Conservation (phyloP, 352 stramenopile species). For the Phytopythium delawarense region DNA sequence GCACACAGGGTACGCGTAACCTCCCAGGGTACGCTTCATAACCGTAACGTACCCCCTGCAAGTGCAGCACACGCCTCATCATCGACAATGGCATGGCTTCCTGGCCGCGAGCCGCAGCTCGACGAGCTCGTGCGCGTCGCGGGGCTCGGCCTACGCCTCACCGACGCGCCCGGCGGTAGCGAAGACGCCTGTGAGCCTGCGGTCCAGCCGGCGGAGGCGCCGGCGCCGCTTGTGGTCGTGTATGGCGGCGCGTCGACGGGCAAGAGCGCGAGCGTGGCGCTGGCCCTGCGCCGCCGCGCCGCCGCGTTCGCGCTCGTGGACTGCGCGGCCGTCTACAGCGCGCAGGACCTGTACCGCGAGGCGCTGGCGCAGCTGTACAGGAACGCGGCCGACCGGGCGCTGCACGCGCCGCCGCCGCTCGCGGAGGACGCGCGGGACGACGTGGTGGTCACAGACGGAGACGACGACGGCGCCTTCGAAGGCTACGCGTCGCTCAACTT, state of each 20-base stretch:
- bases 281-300: slow-evolving; percentile 28
- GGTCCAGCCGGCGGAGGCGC: slow-evolving; percentile 21
- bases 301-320: slow-evolving; percentile 54
- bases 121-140: slow-evolving; percentile 39
- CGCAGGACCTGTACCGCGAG: slow-evolving; percentile 69
- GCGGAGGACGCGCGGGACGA: slow-evolving; percentile 11
- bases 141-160: slow-evolving; percentile 22
- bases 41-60: not conserved
- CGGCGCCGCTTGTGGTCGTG: slow-evolving; percentile 58
- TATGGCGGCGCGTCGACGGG: slow-evolving; percentile 75
- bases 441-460: slow-evolving; percentile 6
- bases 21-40: too few species aligned
- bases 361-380: slow-evolving; percentile 56
- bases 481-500: slow-evolving; percentile 64
- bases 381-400: slow-evolving; percentile 8
- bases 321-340: slow-evolving; percentile 61
- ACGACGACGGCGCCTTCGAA: slow-evolving; percentile 13
- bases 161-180: too few species aligned
- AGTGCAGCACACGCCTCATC: not conserved
- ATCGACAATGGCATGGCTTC: slow-evolving; percentile 22
- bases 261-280: slow-evolving; percentile 59
- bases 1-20: not conserved
- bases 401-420: not conserved
- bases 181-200: not conserved
- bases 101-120: slow-evolving; percentile 50